phyloP scores from a whole-genome alignment of 495 filamentous ascomycete genomes.

The Parathielavia hyrcaniae region DNA sequence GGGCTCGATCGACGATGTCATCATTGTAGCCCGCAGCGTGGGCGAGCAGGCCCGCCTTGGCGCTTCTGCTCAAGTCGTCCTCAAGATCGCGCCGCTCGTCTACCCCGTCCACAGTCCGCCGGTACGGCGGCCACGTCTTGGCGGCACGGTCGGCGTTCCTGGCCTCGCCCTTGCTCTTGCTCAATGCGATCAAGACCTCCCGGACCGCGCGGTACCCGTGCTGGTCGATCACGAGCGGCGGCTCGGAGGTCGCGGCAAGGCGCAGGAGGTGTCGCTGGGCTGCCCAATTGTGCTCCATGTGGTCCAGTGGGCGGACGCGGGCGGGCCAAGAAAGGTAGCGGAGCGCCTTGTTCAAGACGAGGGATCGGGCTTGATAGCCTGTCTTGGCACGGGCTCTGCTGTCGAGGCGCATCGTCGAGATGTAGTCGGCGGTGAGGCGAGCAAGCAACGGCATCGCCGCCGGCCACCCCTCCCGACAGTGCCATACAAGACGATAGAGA shows the following conservation, averaged over 20 bases:
- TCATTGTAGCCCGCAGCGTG: conserved; percentile 39
- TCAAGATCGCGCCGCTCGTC: conserved; percentile 39
- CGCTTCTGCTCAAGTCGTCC: conserved; percentile 39
- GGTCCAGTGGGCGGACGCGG: conserved; percentile 23
- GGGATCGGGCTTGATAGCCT: conserved; percentile 23
- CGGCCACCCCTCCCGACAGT: conserved; percentile 33
- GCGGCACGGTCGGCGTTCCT: conserved; percentile 33
- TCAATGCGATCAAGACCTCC: conserved; percentile 35
- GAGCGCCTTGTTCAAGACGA: conserved; percentile 36
- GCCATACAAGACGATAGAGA: conserved; percentile 30
- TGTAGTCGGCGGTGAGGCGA: conserved; percentile 32
- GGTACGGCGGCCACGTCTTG: conserved; percentile 45
- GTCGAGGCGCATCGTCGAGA: conserved; percentile 26
- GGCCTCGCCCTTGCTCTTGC: conserved; percentile 35
- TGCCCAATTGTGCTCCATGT: conserved; percentile 41
- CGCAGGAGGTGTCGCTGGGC: conserved; percentile 39
- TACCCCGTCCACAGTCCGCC: conserved; percentile 38
- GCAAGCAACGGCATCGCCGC: conserved; percentile 32
- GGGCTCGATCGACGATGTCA: conserved; percentile 30
- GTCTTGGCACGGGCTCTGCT: conserved; percentile 2
- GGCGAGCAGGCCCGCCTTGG: conserved; percentile 36
- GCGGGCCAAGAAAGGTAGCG: conserved; percentile 30
- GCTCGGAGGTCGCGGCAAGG: conserved; percentile 33
- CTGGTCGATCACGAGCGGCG: conserved; percentile 33
- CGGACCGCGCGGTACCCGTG: conserved; percentile 37